Evolutionary conservation across 768 basidiomycete genomes (phyloP).

Genomic region (Trametes cubensis): DNA sequence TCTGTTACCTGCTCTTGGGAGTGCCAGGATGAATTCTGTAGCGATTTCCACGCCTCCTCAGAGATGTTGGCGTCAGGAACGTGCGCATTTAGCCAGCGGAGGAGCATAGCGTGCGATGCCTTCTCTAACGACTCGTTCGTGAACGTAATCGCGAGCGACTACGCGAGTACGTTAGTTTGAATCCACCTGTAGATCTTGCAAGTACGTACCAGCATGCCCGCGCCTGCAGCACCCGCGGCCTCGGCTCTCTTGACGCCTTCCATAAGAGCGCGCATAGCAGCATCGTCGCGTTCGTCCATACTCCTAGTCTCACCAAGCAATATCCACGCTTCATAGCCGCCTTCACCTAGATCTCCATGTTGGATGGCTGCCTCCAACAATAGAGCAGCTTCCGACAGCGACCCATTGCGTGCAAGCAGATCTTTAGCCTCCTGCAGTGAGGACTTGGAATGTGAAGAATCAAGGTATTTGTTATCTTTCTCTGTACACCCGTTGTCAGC

Average conservation of each 20-base stretch:
- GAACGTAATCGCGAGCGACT: slow-evolving; percentile 96
- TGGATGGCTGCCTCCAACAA: slow-evolving; percentile 91
- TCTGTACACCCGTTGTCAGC: slow-evolving; percentile 46
- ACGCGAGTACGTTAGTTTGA: slow-evolving; percentile 21
- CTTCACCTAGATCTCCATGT: slow-evolving; percentile 76
- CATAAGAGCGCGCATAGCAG: slow-evolving; percentile 75
- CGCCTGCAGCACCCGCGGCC: slow-evolving; percentile 60
- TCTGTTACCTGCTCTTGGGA: slow-evolving; percentile 80
- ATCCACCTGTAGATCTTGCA: not conserved
- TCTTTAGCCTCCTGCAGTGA: slow-evolving; percentile 72
- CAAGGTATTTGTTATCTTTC: slow-evolving; percentile 69
- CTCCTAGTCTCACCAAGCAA: slow-evolving; percentile 86
- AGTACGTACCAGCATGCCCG: slow-evolving; percentile 71
- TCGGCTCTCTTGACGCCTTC: slow-evolving; percentile 74
- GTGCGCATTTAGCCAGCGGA: slow-evolving; percentile 78
- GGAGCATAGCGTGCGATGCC: slow-evolving; percentile 81
- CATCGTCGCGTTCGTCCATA: slow-evolving; percentile 87
- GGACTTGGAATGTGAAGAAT: slow-evolving; percentile 50
- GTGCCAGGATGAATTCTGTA: slow-evolving; percentile 73
- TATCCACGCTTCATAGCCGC: slow-evolving; percentile 90
- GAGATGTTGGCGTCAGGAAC: slow-evolving; percentile 61
- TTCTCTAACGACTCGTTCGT: slow-evolving; percentile 93
- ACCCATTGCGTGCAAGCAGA: slow-evolving; percentile 77
- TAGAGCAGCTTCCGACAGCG: slow-evolving; percentile 83
- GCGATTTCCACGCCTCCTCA: slow-evolving; percentile 56